Evolutionary conservation across 106 monocot genomes (phyloP), one percentile per base, ranked within the genome.

Genomic region (Chionographis japonica): DNA sequence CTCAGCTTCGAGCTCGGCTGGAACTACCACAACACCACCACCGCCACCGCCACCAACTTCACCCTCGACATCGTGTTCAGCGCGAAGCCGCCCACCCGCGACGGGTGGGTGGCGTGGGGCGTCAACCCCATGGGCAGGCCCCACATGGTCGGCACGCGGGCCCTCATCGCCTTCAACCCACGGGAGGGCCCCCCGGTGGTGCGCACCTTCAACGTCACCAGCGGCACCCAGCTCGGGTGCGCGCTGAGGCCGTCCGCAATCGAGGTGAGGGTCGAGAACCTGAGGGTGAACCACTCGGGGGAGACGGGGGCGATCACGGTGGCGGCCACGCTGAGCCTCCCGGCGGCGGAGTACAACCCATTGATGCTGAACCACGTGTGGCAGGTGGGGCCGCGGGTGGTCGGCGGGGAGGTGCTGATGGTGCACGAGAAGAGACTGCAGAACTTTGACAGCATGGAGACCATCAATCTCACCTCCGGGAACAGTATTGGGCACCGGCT

Each of bases 381-480:
- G 77, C 77, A 77, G 56, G 69, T 77, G 20, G 77, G 77, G 11
- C 16, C 68, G 43, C 8, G 3, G 12, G 50, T 62, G 19, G 64
- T 8, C 40, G 69, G 37, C 12, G 12, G 46, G 9, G 46, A 35
- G 18, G 56, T 20, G 35, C 70, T 50, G 13, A 0, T 8, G 50
- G 37, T 9, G 56, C 77, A 77, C n/a, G 12, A 4, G 10, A 6
- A 9, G 50, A 18, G 37, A 8, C 8, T 77, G 57, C 19, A 69
- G 63, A 70, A 77, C 46, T 70, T 77, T 17, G 77, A 77, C 12
- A 57, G 70, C 38, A 9, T 13, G n/a, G 77, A 63, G 62, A 63
- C 56, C 0, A 53, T 77, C 7, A 49, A 77, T 64, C 46, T 77
- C 16, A 63, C 16, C 38, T 49, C 50, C n/a, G 63, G 63, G 5